Conservation (phyloP, 306 rosid genomes). For the Medicago arabica region DNA sequence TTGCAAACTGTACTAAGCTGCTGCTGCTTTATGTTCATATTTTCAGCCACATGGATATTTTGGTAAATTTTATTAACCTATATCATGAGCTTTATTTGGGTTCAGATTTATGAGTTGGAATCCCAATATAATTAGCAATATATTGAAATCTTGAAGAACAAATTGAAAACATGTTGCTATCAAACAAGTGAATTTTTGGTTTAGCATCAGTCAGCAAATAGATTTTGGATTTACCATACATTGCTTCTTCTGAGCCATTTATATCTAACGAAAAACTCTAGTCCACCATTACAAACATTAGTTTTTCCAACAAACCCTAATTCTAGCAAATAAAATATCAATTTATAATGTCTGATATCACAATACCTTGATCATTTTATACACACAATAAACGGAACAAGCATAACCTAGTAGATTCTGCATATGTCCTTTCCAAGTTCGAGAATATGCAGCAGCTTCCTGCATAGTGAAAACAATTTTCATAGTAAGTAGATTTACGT, state of each 20-base stretch:
- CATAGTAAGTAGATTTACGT: conserved; percentile 20
- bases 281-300: conserved; percentile 29
- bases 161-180: neutral
- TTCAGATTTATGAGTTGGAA: neutral
- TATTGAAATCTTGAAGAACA: neutral
- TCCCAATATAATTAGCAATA: conserved; percentile 10
- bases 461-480: conserved; percentile 53
- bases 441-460: conserved; percentile 99
- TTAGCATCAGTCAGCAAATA: conserved; percentile 9
- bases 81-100: conserved; percentile 1
- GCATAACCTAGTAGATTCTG: conserved; percentile 98
- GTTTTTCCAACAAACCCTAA: conserved; percentile 13
- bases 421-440: conserved; percentile 98
- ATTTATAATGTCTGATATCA: conserved; percentile 20
- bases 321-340: conserved; percentile 24
- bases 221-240: conserved; percentile 11
- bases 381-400: conserved; percentile 94
- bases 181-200: conserved; percentile 10
- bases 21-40: conserved; percentile 1
- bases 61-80: conserved; percentile 19
- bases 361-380: conserved; percentile 94
- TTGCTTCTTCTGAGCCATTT: conserved; percentile 31
- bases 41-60: conserved; percentile 7
- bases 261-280: conserved; percentile 27
- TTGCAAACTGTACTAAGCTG: conserved; percentile 13